A percentile compares a stretch with the other conserved stretches of the same genome.
Evolutionary conservation across 1,139 yeast genomes (phyloP).

Genomic region (Keqinozyma sinolaborantium): DNA sequence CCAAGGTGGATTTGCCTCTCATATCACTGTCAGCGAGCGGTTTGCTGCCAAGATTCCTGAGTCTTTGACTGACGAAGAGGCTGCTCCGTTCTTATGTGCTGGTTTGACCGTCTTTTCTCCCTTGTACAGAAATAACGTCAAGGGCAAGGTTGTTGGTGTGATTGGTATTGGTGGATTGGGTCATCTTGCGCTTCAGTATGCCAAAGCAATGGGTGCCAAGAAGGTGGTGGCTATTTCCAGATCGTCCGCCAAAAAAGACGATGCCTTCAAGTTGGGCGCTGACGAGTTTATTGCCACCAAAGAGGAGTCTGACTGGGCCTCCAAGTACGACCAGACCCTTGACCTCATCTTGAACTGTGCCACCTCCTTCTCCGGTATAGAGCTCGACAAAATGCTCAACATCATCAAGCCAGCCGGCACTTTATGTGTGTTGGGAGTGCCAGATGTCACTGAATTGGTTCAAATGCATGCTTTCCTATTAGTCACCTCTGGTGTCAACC

Average conservation of each 20-base stretch:
- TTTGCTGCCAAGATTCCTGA: conserved; percentile 59
- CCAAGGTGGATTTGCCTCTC: conserved; percentile 64
- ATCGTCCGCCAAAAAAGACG: conserved; percentile 31
- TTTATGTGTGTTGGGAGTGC: conserved; percentile 54
- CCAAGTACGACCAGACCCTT: conserved; percentile 29
- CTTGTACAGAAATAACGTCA: conserved; percentile 31
- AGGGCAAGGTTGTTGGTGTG: conserved; percentile 43
- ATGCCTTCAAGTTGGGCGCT: conserved; percentile 36
- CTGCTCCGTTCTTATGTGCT: too few species aligned
- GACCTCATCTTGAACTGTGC: conserved; percentile 51
- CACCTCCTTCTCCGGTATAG: conserved; percentile 34
- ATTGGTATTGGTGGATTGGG: conserved; percentile 49
- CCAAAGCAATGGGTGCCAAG: conserved; percentile 43
- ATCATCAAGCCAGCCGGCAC: conserved; percentile 31
- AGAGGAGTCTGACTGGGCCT: conserved; percentile 34
- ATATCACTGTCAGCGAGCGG: conserved; percentile 50
- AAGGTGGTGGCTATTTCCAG: conserved; percentile 40
- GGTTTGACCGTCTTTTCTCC: too few species aligned
- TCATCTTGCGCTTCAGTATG: conserved; percentile 40
- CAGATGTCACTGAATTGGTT: conserved; percentile 18
- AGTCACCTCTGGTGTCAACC: conserved; percentile 37
- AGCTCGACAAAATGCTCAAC: too few species aligned
- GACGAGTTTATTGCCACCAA: conserved; percentile 35
- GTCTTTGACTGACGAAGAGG: conserved; percentile 36
- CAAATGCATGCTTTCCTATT: conserved; percentile 18